Conservation (phyloP, 768 basidiomycete genomes). For the Kwoniella pini region DNA sequence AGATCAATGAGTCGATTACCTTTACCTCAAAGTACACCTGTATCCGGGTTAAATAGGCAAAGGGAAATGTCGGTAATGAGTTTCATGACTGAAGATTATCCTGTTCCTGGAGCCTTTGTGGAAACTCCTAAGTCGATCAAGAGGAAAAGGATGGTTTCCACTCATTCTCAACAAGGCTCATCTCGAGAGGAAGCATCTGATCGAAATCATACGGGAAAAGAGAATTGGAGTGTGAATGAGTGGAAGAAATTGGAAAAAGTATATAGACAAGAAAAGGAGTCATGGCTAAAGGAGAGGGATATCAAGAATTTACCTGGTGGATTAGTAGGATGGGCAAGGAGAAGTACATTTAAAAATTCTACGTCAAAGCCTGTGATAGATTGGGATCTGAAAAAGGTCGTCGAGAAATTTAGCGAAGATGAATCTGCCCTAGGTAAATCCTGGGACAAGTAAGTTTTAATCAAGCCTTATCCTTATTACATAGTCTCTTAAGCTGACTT, state of each 20-base stretch:
- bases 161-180: background rate
- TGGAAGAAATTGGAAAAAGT: conserved; percentile 49
- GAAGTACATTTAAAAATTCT: conserved; percentile 18
- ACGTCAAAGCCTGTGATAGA: conserved; percentile 4
- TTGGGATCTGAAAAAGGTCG: conserved; percentile 40
- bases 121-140: conserved; percentile 30
- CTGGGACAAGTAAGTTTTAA: conserved; percentile 39
- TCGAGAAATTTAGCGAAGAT: conserved; percentile 25
- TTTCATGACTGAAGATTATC: conserved; percentile 23
- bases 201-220: background rate
- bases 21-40: background rate
- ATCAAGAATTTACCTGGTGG: conserved; percentile 34
- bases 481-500: too few relatives aligned
- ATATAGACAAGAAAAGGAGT: conserved; percentile 31
- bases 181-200: background rate
- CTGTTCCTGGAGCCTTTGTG: conserved; percentile 38
- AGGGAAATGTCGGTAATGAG: conserved; percentile 19
- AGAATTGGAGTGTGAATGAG: conserved; percentile 40
- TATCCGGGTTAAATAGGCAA: background rate
- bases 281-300: conserved; percentile 38
- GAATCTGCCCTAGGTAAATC: conserved; percentile 13
- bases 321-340: conserved; percentile 35
- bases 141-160: background rate
- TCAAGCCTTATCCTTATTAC: too few relatives aligned
- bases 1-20: conserved; percentile 5